A percentile compares a stretch with the other conserved stretches of the same genome.
phyloP scores from a whole-genome alignment of 768 basidiomycete species.

The Epithele typhae region DNA sequence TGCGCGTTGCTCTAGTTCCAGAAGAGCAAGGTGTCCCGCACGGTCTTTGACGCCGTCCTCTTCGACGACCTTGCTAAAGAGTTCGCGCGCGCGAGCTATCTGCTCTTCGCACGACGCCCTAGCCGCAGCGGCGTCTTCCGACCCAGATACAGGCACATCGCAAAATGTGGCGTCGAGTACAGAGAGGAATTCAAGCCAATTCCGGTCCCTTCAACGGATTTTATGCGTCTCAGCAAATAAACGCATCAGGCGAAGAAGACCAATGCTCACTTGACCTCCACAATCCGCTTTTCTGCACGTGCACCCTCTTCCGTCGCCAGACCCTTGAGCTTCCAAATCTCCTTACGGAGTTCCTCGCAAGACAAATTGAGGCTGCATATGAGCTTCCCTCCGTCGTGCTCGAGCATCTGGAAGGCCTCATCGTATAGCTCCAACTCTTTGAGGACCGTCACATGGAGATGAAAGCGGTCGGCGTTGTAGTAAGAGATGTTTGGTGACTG shows the following conservation, averaged over 20 bases:
- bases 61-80: conserved; percentile 55
- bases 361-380: conserved; percentile 69
- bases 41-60: conserved; percentile 71
- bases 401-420: conserved; percentile 65
- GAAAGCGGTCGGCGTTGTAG: conserved; percentile 68
- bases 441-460: conserved; percentile 69
- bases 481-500: conserved; percentile 62
- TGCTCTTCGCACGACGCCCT: conserved; percentile 35
- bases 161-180: conserved; percentile 66
- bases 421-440: conserved; percentile 64
- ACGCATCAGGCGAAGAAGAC: background rate
- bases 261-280: conserved; percentile 50
- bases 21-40: conserved; percentile 63
- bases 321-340: conserved; percentile 59
- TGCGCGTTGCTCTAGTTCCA: conserved; percentile 71
- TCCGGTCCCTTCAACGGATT: conserved; percentile 53
- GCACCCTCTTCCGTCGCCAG: conserved; percentile 57
- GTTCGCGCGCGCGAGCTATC: conserved; percentile 39
- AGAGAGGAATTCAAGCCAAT: conserved; percentile 82
- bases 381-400: conserved; percentile 60
- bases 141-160: conserved; percentile 26
- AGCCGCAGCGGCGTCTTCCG: conserved; percentile 26
- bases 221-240: conserved; percentile 1
- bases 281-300: conserved; percentile 53
- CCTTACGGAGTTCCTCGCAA: conserved; percentile 71